Evolutionary conservation across 345 rosid genomes (phyloP), one percentile per base, ranked within the genome.

Genomic region (Anastatica hierochuntica): DNA sequence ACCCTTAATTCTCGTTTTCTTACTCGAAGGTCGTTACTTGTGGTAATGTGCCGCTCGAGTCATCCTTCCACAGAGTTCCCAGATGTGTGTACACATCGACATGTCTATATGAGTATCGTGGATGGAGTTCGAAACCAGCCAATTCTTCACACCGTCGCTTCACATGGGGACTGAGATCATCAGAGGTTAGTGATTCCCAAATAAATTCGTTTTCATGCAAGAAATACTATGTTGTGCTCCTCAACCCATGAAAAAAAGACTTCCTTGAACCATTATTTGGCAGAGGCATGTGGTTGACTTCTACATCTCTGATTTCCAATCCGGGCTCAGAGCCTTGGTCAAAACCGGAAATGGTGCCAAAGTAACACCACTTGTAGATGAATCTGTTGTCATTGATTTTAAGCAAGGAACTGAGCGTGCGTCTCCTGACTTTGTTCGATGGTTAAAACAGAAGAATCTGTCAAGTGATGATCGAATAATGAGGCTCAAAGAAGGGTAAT

Each of bases 211-310:
- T 20, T 44, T 38, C 21, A 11, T 13, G 7, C 16, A 44, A 42
- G 60, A 33, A 41, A 36, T 58, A 11, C 35, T 36, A 23, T 23
- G 39, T 11, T 30, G 56, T 48, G 26, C 39, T 47, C 50, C 31
- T 58, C 16, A 52, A 49, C 27, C 10, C 15, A 34, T 57, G 19
- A 34, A 49, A n/a, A n/a, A n/a, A 56, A 50, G 29, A 66, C 35
- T 18, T 36, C 17, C 40, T 21, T 55, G 37, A n/a, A 24, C 6
- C 38, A 10, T 63, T 27, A 10, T 68, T 70, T 72, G 56, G 49
- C 88, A 92, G 98, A 81, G 90, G 72, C 97, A 80, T 61, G 96
- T 80, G 7, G 98, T 92, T 52, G 98, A 92, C 72, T 92, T 92
- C 72, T 92, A 92, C 82, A 92, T 92, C 59, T 92, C 98, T 16